A percentile compares a stretch with the other conserved stretches of the same genome.
These are phyloP conservation scores for Trichoderma sp. DNA, from an alignment of 2,329 filamentous ascomycete genomes.

Conservation along the genomic window DNA sequence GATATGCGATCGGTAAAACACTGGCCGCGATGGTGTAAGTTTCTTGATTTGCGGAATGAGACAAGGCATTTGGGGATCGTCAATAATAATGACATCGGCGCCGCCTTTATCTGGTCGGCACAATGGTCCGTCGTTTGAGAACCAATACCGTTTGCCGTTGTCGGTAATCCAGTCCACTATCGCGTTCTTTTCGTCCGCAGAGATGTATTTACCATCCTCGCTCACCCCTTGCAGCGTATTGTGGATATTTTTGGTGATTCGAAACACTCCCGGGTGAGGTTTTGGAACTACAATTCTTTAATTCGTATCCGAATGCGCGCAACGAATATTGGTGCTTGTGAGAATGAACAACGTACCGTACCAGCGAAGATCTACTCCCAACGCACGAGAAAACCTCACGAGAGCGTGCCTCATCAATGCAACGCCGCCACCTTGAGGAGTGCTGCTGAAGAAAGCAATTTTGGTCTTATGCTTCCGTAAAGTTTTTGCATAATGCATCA, in stretches of 20 bases:
- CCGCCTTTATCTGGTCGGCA: slow-evolving; percentile 64
- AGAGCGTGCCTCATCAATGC: slow-evolving; percentile 79
- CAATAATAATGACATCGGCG: slow-evolving; percentile 73
- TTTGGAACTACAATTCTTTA: slow-evolving; percentile 61
- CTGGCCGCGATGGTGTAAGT: slow-evolving; percentile 67
- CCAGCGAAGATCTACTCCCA: slow-evolving; percentile 72
- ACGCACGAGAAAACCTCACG: slow-evolving; percentile 64
- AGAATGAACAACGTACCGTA: slow-evolving; percentile 48
- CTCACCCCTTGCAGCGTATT: slow-evolving; percentile 83
- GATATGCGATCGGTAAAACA: slow-evolving; percentile 80
- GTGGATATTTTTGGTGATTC: slow-evolving; percentile 83
- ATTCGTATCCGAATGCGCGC: neutral
- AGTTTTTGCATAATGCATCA: slow-evolving; percentile 60
- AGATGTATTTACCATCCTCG: slow-evolving; percentile 62
- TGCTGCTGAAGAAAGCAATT: slow-evolving; percentile 77
- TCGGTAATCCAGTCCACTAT: slow-evolving; percentile 70
- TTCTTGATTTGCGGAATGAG: slow-evolving; percentile 74
- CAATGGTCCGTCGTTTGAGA: slow-evolving; percentile 65
- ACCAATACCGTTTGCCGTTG: slow-evolving; percentile 75
- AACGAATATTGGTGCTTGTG: neutral
- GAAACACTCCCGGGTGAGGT: slow-evolving; percentile 74
- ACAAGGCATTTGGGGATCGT: slow-evolving; percentile 82
- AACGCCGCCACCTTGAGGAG: slow-evolving; percentile 79
- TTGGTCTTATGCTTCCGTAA: slow-evolving; percentile 64
- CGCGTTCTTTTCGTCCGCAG: slow-evolving; percentile 56